Conservation (phyloP, 306 rosid species). For the Prunus padus region DNA sequence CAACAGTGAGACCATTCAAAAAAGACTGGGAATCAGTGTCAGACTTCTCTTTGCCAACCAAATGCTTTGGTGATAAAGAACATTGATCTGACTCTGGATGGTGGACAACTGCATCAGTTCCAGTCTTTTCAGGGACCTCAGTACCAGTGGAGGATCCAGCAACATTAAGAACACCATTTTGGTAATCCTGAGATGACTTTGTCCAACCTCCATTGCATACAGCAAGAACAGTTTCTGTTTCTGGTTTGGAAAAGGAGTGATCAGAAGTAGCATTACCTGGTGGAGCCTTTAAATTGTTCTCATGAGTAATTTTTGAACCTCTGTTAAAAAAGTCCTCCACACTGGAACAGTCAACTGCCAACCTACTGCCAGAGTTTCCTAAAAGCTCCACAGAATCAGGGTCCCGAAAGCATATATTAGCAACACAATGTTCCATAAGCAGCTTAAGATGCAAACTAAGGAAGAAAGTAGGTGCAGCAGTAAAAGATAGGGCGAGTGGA, state of each 20-base stretch:
- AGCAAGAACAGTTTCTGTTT: conserved; percentile 28
- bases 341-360: conserved; percentile 34
- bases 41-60: conserved; percentile 39
- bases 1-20: conserved; percentile 49
- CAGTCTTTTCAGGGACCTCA: conserved; percentile 31
- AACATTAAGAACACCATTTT: conserved; percentile 25
- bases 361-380: conserved; percentile 40
- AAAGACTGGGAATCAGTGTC: conserved; percentile 46
- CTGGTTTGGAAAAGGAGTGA: conserved; percentile 39
- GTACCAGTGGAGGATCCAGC: conserved; percentile 40
- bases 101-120: conserved; percentile 24
- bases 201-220: conserved; percentile 25
- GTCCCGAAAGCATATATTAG: conserved; percentile 46
- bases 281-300: conserved; percentile 33
- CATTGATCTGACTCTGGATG: conserved; percentile 35
- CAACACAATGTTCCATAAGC: conserved; percentile 62
- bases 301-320: conserved; percentile 30
- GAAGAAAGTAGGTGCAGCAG: conserved; percentile 84
- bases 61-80: conserved; percentile 33
- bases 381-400: conserved; percentile 35
- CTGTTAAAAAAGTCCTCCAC: conserved; percentile 35
- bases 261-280: conserved; percentile 34
- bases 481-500: conserved; percentile 69
- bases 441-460: conserved; percentile 78
- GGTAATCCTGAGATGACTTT: conserved; percentile 28